Evolutionary conservation across 768 basidiomycete genomes (phyloP), one percentile per base, ranked within the genome.

Genomic region (Boletus rufocinnamomeus): DNA sequence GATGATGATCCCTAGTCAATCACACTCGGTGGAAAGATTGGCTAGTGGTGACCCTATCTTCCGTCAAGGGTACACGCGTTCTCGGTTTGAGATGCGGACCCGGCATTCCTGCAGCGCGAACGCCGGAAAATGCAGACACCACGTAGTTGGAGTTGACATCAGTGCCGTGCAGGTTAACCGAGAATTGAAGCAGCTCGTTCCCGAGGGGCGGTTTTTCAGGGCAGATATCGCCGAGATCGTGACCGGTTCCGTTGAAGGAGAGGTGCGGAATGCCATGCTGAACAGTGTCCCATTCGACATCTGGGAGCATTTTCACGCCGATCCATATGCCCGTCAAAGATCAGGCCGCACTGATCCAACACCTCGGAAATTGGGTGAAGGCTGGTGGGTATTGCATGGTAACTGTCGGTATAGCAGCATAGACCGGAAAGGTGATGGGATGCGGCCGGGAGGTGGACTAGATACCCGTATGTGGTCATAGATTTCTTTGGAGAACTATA

Each of bases 291-390:
- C 46, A 10, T 60, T 47, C 7, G 54, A 56, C 4, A 51, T 37
- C 47, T 56, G 25, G 40, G 61, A 13, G 47, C 51, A 44, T 27
- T 54, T 56, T 57, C n/a, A 32, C 60, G 50, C 34, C 52, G 3
- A 41, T 58, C 45, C 52, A 57, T n/a, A 51, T 61, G 40, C 58
- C 56, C 28, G 25, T 63, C 46, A 46, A 58, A 25, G 59, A 57
- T 35, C 55, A 43, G 40, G 50, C 10, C 52, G 59, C 47, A 41
- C 52, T 60, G 37, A 50, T 65, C 35, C 50, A 23, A 11, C 46
- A 50, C 34, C 46, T 59, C 57, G 68, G 63, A 65, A 59, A 67
- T 68, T 63, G 68, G 37, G 35, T 23, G 34, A 49, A 50, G 45
- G 17, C 49, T 35, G 57, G 50, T 17, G 54, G 62, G 37, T 46